Evolutionary conservation across 345 rosid genomes (phyloP).

Genomic region (Brassica rapa): DNA sequence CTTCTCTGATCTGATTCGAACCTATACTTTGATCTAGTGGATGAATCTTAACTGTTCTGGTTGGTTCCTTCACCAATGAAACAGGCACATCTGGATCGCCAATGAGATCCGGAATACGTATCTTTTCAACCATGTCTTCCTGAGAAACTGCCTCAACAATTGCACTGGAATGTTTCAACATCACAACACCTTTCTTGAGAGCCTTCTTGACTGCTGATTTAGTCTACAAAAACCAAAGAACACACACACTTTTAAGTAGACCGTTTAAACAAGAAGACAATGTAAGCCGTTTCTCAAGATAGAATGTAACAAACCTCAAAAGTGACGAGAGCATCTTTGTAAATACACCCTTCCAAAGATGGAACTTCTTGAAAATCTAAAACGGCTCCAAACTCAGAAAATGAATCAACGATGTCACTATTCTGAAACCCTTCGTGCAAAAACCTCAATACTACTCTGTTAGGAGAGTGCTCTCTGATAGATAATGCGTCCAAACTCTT

Average conservation of each 20-base stretch:
- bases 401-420: slow-evolving; percentile 6
- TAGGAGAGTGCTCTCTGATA: slow-evolving; percentile 14
- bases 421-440: slow-evolving; percentile 1
- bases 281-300: neutral
- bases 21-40: slow-evolving; percentile 28
- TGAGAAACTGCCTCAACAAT: slow-evolving; percentile 40
- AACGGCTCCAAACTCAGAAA: slow-evolving; percentile 34
- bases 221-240: slow-evolving; percentile 37
- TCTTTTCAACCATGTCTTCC: slow-evolving; percentile 26
- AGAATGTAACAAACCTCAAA: slow-evolving; percentile 35
- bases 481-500: slow-evolving; percentile 10
- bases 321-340: slow-evolving; percentile 37
- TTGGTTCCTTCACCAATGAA: slow-evolving; percentile 47
- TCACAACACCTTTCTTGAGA: slow-evolving; percentile 32
- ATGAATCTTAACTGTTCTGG: slow-evolving; percentile 42
- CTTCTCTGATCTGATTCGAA: slow-evolving; percentile 44
- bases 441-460: slow-evolving; percentile 42
- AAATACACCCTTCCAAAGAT: slow-evolving; percentile 30
- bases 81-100: slow-evolving; percentile 47
- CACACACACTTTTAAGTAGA: neutral
- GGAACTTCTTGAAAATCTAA: slow-evolving; percentile 34
- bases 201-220: slow-evolving; percentile 35
- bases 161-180: neutral
- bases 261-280: slow-evolving; percentile 2
- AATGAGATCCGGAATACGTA: slow-evolving; percentile 44